Evolutionary conservation across 768 basidiomycete genomes (phyloP).

Genomic region (Tubosaeta sp.): DNA sequence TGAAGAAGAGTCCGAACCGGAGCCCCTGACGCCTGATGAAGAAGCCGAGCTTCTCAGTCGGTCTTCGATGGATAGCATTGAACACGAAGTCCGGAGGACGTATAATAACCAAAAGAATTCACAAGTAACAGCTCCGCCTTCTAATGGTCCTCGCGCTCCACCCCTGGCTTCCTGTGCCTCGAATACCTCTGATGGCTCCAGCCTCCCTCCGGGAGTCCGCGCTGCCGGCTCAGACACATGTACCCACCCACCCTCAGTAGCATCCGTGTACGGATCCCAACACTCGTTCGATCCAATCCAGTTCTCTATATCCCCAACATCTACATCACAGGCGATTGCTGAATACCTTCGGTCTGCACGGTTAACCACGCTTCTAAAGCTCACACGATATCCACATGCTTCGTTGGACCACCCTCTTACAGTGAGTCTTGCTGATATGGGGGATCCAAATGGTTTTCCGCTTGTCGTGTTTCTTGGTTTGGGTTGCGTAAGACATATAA

Average conservation of each 20-base stretch:
- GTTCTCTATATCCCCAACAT: constrained; percentile 44
- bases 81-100: constrained; percentile 73
- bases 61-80: constrained; percentile 87
- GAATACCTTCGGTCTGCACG: constrained; percentile 84
- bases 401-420: constrained; percentile 69
- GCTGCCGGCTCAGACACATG: constrained; percentile 46
- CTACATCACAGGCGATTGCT: constrained; percentile 69
- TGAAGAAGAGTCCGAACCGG: constrained; percentile 49
- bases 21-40: constrained; percentile 48
- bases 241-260: constrained; percentile 45
- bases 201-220: constrained; percentile 31
- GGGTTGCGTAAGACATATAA: constrained; percentile 91
- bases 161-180: constrained; percentile 35
- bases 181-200: constrained; percentile 52
- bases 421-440: constrained; percentile 93
- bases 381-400: constrained; percentile 77
- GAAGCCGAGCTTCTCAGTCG: constrained; percentile 65
- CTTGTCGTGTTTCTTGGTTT: constrained; percentile 90
- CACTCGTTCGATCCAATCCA: constrained; percentile 26
- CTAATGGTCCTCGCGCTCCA: constrained; percentile 39
- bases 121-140: constrained; percentile 33
- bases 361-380: constrained; percentile 75
- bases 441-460: constrained; percentile 78
- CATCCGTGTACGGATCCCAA: constrained; percentile 20
- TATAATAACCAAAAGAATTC: constrained; percentile 52